A percentile compares a stretch with the other conserved stretches of the same genome.
Conservation (phyloP, 331 rosid genomes). For the Cucumis variabilis region DNA sequence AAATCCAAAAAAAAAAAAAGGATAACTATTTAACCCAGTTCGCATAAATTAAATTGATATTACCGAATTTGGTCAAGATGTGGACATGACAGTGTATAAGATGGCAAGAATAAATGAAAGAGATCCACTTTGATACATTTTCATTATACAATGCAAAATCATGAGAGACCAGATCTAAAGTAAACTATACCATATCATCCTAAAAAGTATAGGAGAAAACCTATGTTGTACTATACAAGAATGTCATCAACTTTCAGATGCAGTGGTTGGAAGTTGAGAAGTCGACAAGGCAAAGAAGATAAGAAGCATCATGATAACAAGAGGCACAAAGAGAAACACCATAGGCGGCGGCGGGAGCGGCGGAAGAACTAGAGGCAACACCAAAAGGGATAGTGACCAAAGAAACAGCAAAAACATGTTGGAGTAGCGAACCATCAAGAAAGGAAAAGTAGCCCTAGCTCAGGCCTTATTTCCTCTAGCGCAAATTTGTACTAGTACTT, state of each 20-base stretch:
- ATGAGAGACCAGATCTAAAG: neutral
- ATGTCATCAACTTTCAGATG: neutral
- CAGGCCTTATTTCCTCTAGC: neutral
- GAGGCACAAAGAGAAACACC: neutral
- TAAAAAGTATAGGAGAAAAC: no score
- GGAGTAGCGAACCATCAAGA: neutral
- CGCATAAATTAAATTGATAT: neutral
- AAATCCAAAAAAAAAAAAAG: no score
- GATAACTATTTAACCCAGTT: neutral
- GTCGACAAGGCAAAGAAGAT: conserved; percentile 14
- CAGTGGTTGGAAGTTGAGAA: neutral
- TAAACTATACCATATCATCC: neutral
- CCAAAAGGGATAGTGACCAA: conserved; percentile 17
- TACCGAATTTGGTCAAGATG: neutral
- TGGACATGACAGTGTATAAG: no score
- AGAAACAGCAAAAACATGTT: conserved; percentile 1
- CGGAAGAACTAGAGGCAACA: conserved; percentile 18
- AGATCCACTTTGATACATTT: neutral
- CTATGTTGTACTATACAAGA: neutral
- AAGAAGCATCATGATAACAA: conserved; percentile 6
- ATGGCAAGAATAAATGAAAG: neutral
- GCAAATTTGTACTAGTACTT: neutral
- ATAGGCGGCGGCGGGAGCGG: conserved; percentile 8
- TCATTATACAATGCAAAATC: no score
- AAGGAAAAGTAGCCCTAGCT: neutral